phyloP scores from a whole-genome alignment of 139 green algal genomes.

The Pleodorina starrii region DNA sequence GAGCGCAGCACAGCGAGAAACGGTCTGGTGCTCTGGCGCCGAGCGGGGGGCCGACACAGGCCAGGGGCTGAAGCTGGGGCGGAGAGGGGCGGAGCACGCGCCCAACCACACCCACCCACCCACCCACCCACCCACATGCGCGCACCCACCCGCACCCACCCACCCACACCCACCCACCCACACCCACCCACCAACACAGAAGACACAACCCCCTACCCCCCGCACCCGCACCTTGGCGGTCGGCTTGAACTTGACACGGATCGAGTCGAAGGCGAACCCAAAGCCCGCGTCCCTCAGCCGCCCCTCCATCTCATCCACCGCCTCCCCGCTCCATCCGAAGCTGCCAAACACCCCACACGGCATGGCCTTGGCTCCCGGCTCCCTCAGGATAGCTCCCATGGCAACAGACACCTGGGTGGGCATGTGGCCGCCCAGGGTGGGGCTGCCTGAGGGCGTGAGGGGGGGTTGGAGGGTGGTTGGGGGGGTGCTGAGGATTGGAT shows the following conservation, averaged over 20 bases:
- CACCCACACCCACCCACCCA: neutral
- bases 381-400: conserved; percentile 87
- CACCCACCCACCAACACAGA: neutral
- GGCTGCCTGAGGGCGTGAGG: conserved; percentile 69
- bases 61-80: too few species aligned
- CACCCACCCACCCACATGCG: neutral
- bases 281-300: conserved; percentile 91
- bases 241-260: conserved; percentile 96
- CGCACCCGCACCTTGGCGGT: conserved; percentile 75
- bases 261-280: conserved; percentile 88
- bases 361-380: conserved; percentile 71
- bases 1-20: too few species aligned
- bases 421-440: conserved; percentile 97
- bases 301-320: conserved; percentile 88
- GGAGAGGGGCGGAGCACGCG: too few species aligned
- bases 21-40: too few species aligned
- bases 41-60: too few species aligned
- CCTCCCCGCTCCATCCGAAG: conserved; percentile 97
- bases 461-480: too few species aligned
- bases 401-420: conserved; percentile 86
- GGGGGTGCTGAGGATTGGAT: too few species aligned
- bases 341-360: conserved; percentile 96
- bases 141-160: neutral
- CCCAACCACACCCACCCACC: neutral
- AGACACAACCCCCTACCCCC: neutral